Evolutionary conservation across 345 rosid species (phyloP), one percentile per base, ranked within the genome.

Genomic region (sweet orange (Citrus sinensis)): DNA sequence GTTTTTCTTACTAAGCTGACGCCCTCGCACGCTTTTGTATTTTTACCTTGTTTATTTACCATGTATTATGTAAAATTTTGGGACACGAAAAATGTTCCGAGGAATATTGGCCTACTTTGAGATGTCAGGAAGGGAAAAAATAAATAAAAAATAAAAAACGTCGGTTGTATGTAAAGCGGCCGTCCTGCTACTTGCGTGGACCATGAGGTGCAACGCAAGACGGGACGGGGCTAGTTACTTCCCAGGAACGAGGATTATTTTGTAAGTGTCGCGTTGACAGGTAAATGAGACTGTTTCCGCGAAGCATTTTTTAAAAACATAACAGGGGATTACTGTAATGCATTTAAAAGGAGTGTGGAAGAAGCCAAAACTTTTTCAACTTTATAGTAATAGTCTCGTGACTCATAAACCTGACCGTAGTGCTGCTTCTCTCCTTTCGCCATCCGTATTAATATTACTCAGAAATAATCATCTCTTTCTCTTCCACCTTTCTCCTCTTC

Each of bases 341-440:
- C 61, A 30, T 35, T 42, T 59, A 71, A 8, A 27, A 37, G 7
- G 49, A 58, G 63, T 20, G 35, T 14, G 65, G 76, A 74, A 51
- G 54, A n/a, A n/a, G 22, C 29, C 51, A 37, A 39, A 77, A 58
- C 13, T 5, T 32, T 51, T 65, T 19, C 49, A 64, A 65, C 14
- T 6, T 27, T 49, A 80, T 80, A 56, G 71, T 79, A 46, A 22
- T 60, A 72, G 27, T 84, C 88, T 82, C 88, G 86, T 84, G 88
- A 86, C 82, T 80, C 76, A 46, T 54, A 54, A 16, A 61, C 80
- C 69, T 20, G 66, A 27, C 39, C 79, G 20, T 3, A 13, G 17
- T 46, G 51, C 70, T 30, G 61, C 7, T 5, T 11, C 5, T 29
- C 22, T 39, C 58, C 22, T 19, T 6, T 17, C 7, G 51, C 51